phyloP scores from a whole-genome alignment of 345 rosid genomes.

The Brassica napus region DNA sequence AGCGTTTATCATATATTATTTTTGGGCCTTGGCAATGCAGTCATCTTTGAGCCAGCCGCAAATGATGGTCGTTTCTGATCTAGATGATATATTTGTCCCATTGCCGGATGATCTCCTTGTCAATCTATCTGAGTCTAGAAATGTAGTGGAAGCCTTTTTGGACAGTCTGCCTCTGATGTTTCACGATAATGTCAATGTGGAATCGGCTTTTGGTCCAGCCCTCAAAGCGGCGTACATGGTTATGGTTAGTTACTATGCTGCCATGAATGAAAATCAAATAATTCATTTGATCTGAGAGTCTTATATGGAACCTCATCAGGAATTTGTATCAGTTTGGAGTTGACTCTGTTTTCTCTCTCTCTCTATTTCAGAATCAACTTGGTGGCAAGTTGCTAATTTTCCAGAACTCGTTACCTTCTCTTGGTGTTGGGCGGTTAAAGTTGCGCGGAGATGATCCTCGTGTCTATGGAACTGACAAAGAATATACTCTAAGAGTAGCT shows the following conservation, averaged over 20 bases:
- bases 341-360: slow-evolving; percentile 31
- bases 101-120: slow-evolving; percentile 98
- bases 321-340: slow-evolving; percentile 15
- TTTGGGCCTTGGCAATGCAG: slow-evolving; percentile 52
- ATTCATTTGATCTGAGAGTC: not conserved
- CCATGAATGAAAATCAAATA: slow-evolving; percentile 8
- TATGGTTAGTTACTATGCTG: slow-evolving; percentile 64
- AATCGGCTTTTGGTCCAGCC: slow-evolving; percentile 99
- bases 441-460: slow-evolving; percentile 97
- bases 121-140: slow-evolving; percentile 95
- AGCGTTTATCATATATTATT: slow-evolving; percentile 8
- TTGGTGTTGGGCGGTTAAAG: slow-evolving; percentile 92
- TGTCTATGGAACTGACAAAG: slow-evolving; percentile 94
- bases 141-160: slow-evolving; percentile 83
- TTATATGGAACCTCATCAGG: slow-evolving; percentile 1
- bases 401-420: slow-evolving; percentile 91
- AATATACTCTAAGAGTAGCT: slow-evolving; percentile 71
- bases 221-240: slow-evolving; percentile 92
- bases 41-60: slow-evolving; percentile 97
- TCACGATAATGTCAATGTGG: slow-evolving; percentile 80
- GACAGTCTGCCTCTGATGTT: slow-evolving; percentile 97
- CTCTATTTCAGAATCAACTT: slow-evolving; percentile 68
- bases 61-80: slow-evolving; percentile 98
- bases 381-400: slow-evolving; percentile 93
- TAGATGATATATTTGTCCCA: slow-evolving; percentile 90